Percentiles rank a stretch among this genome's conserved stretches.
Evolutionary conservation across 129 eudicot genomes (phyloP).

Genomic region (Helianthus annuus): DNA sequence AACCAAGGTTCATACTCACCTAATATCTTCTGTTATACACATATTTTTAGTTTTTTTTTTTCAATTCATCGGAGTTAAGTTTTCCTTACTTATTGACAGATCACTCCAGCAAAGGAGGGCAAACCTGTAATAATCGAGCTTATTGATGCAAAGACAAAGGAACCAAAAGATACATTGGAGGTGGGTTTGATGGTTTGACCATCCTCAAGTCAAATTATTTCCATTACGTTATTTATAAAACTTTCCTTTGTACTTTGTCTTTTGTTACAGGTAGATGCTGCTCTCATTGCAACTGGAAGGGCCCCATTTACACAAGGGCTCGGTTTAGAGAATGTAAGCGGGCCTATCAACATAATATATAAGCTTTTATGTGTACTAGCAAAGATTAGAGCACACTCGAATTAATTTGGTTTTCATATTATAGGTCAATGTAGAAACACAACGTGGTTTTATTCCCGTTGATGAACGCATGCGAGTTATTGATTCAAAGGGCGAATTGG

Average conservation of each 20-base stretch:
- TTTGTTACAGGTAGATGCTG: constrained; percentile 82
- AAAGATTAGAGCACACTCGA: neutral
- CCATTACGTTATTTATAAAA: constrained; percentile 5
- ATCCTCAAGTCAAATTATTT: constrained; percentile 17
- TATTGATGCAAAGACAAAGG: constrained; percentile 96
- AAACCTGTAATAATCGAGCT: constrained; percentile 92
- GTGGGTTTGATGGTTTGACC: constrained; percentile 41
- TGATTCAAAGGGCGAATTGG: constrained; percentile 86
- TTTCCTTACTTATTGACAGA: constrained; percentile 45
- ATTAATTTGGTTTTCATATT: constrained; percentile 10
- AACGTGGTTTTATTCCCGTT: constrained; percentile 94
- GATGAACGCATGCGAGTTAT: constrained; percentile 94
- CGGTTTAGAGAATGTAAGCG: constrained; percentile 85
- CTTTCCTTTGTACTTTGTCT: constrained; percentile 22
- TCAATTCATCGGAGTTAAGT: neutral
- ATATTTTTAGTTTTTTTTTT: too few relatives aligned
- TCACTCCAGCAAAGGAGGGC: constrained; percentile 99
- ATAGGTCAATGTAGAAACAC: constrained; percentile 94
- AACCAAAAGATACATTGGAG: constrained; percentile 89
- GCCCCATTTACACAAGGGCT: constrained; percentile 94
- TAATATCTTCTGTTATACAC: neutral
- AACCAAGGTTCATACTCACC: constrained; percentile 65
- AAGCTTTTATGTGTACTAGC: constrained; percentile 10
- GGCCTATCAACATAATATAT: neutral
- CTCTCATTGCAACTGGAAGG: constrained; percentile 98